Base-by-base conservation (phyloP, 495 filamentous ascomycete species). In the Penicillium taxi region DNA sequence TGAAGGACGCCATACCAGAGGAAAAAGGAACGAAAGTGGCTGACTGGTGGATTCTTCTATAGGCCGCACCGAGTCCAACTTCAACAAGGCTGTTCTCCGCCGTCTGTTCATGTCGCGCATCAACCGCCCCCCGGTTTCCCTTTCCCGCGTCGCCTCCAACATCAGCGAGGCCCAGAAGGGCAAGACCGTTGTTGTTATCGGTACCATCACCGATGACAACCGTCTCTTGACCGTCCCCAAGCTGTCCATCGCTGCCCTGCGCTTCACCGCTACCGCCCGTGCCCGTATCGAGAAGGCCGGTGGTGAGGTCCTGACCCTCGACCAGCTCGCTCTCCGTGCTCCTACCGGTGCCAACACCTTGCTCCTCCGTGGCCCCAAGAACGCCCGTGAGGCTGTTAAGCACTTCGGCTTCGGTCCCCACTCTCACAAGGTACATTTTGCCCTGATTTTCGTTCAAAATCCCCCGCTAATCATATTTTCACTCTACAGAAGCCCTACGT, bases 321-420 rank as follows among this genome's bases (percentile, higher is more conserved):
- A 98, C 64, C 87, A 98, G 75, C 78, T 98, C 49, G 91, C 91
- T 52, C 74, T 93, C 44, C 79, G 91, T 56, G 80, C 86, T 42
- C 91, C 91, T 39, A 96, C 88, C 47, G 91, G 91, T 57, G 75
- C 78, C 64, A 94, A 95, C 76, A 96, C 90, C 33, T 75, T 98
- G 37, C 75, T 98, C 32, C 80, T 98, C 60, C 80, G 93, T 59
- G 91, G 91, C 42, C 86, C 93, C 55, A 96, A 95, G 86, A 96
- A 95, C 66, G 66, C 86, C 43, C 77, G 91, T 48, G 91, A 98
- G 80, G 88, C 91, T 32, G 74, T 96, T 58, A 96, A 95, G 82
- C 93, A 96, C 74, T 96, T 98, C 63, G 91, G 91, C 53, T 82
- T 98, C 52, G 91, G 91, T 35, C 91, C 91, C 32, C 91, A 98